Base-by-base conservation (phyloP, 371 early-diverging fungal species). In the Mucor irregularis region DNA sequence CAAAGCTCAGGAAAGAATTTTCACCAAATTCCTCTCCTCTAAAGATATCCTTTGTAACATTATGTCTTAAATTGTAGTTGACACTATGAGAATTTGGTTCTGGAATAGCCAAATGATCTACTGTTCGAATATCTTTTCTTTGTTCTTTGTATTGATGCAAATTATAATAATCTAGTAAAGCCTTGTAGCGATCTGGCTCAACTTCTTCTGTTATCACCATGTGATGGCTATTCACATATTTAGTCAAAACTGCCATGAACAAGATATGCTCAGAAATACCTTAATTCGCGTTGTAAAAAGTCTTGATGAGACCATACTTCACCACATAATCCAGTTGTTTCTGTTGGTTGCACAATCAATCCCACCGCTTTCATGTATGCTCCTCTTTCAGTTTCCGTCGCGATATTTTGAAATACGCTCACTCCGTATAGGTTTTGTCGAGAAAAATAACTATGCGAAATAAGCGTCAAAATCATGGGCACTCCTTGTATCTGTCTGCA, bases 341-440 rank as follows among this genome's bases (percentile, higher is more conserved):
- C 33, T 11, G 73, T 69, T 7, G 82, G 76, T 26, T 70, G 56
- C 0, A 86, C 81, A n/a, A 84, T 53, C 1, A 82, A 52, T 1
- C 84, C 86, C 4, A 84, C 68, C 5, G 83, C 68, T 9, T 74
- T 68, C 86, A 86, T 86, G 34, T 53, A 64, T 6, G 84, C 83
- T 17, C 86, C 86, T 60, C 79, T 58, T 26, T 72, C 49, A 34
- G 50, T 44, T 5, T 71, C 60, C 0, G 56, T 68, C 5, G 73
- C 61, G 9, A 59, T 67, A 38, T 83, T 84, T 38, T 62, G 50
- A 64, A 74, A 86, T 13, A 75, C 80, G 13, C 80, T 69, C 0
- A 86, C 53, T 16, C 86, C 86, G 52, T 73, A 64, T 44, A 70
- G 68, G 1, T 38, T 60, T 16, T 62, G 55, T 45, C 73, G 68